A percentile compares a stretch with the other conserved stretches of the same genome.
These are phyloP conservation scores for Amanita fuliginea DNA, from an alignment of 768 basidiomycete genomes.

Conservation along the genomic window DNA sequence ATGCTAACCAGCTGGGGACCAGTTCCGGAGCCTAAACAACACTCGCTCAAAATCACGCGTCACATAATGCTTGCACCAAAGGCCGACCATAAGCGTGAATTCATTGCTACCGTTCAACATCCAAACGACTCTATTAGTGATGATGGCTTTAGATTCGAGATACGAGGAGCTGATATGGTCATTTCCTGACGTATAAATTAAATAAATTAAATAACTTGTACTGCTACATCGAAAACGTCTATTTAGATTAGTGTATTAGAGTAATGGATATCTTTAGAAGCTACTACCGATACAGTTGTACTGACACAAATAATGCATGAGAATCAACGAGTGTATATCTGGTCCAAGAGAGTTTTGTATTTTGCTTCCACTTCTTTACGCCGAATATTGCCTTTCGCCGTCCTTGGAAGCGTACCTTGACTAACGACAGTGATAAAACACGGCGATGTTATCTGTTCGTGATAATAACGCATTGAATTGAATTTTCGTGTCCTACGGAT, in stretches of 20 bases:
- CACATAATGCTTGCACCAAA: conserved; percentile 9
- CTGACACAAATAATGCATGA: background rate
- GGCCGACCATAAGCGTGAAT: conserved; percentile 8
- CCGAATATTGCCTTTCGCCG: conserved; percentile 77
- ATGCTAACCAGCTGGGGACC: conserved; percentile 59
- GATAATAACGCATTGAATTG: conserved; percentile 64
- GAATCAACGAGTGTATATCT: conserved; percentile 29
- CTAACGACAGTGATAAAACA: conserved; percentile 61
- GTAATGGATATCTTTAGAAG: background rate
- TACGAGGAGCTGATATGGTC: background rate
- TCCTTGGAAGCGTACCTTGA: conserved; percentile 56
- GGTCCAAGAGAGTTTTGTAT: conserved; percentile 48
- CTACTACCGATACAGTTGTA: background rate
- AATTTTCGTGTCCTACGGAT: conserved; percentile 64
- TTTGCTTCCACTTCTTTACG: conserved; percentile 63
- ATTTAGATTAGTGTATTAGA: background rate
- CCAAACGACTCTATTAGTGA: conserved; percentile 9
- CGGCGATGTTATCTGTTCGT: conserved; percentile 60
- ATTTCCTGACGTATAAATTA: background rate
- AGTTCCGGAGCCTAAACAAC: conserved; percentile 2
- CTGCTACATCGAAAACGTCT: background rate
- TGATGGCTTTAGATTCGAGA: background rate
- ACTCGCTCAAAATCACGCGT: conserved; percentile 9
- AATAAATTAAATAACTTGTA: background rate
- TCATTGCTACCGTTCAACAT: conserved; percentile 19